phyloP scores from a whole-genome alignment of 305 asterid genomes.

The Fraxinus latifolia region DNA sequence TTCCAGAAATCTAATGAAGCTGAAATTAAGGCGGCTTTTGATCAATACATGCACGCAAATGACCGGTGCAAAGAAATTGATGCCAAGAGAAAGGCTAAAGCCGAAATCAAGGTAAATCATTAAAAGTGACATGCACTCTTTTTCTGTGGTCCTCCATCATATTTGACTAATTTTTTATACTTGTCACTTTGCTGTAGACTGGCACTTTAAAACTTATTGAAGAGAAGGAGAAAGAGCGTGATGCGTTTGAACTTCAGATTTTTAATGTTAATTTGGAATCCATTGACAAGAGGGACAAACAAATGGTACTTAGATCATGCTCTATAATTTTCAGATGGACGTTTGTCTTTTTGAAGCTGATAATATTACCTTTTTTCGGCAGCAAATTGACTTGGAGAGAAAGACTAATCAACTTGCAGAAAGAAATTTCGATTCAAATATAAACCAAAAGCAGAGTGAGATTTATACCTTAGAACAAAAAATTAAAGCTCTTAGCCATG shows the following conservation, averaged over 20 bases:
- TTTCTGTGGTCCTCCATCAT: constrained; percentile 17
- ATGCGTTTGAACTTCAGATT: constrained; percentile 54
- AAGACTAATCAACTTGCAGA: constrained; percentile 57
- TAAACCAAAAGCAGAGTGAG: constrained; percentile 53
- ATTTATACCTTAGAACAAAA: constrained; percentile 54
- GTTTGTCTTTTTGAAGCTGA: constrained; percentile 24
- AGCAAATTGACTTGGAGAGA: constrained; percentile 73
- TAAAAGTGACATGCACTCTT: constrained; percentile 10
- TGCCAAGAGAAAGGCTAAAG: constrained; percentile 67
- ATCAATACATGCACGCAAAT: constrained; percentile 54
- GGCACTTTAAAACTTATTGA: constrained; percentile 50
- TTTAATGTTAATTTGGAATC: constrained; percentile 50
- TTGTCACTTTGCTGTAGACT: constrained; percentile 42
- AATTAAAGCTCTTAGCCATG: constrained; percentile 49
- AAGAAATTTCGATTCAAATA: constrained; percentile 44
- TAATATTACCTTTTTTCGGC: constrained; percentile 30
- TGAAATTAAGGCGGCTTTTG: constrained; percentile 45
- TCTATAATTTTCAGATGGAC: constrained; percentile 13
- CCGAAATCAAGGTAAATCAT: constrained; percentile 54
- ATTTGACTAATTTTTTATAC: constrained; percentile 10
- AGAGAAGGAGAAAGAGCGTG: constrained; percentile 60
- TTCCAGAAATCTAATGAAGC: constrained; percentile 58
- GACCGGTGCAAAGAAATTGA: constrained; percentile 56
- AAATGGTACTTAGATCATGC: constrained; percentile 42
- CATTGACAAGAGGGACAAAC: constrained; percentile 76